These are phyloP conservation scores for Lenzites betulinus DNA, from an alignment of 768 basidiomycete species.

Conservation along the genomic window DNA sequence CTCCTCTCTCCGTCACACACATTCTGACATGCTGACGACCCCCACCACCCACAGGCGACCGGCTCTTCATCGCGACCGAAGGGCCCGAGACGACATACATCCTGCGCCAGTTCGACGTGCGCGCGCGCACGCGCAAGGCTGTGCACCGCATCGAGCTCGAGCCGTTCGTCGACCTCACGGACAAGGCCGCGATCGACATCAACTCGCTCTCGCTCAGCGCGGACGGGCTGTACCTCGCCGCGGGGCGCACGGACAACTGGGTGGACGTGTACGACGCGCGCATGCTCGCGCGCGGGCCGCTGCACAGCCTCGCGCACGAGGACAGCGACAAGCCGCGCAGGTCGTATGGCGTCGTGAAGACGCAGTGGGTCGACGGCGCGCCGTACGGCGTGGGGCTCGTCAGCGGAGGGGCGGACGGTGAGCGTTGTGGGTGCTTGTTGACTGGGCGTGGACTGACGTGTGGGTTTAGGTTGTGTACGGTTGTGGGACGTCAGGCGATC, in stretches of 20 bases:
- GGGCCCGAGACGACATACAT: background rate
- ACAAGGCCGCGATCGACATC: constrained; percentile 40
- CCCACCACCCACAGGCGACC: background rate
- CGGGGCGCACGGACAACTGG: constrained; percentile 60
- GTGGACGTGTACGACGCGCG: constrained; percentile 66
- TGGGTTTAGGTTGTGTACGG: constrained; percentile 65
- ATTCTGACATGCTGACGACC: background rate
- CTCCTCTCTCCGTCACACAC: background rate
- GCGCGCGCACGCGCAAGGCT: background rate
- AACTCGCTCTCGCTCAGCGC: constrained; percentile 56
- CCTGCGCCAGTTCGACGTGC: constrained; percentile 19
- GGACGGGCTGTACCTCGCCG: constrained; percentile 60
- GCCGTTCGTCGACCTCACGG: constrained; percentile 14
- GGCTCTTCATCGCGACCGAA: constrained; percentile 15
- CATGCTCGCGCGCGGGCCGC: constrained; percentile 45
- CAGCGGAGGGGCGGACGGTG: constrained; percentile 68
- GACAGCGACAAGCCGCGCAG: constrained; percentile 17
- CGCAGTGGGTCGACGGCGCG: constrained; percentile 52
- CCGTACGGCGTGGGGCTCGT: constrained; percentile 48
- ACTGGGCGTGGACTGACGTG: constrained; percentile 8
- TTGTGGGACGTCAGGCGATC: constrained; percentile 63
- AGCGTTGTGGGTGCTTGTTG: constrained; percentile 15
- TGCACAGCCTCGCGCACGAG: constrained; percentile 54
- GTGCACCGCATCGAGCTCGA: constrained; percentile 13
- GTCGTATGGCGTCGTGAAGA: constrained; percentile 51